Evolutionary conservation across 2,329 filamentous ascomycete species (phyloP).

Genomic region (Xylariaceae sp.): DNA sequence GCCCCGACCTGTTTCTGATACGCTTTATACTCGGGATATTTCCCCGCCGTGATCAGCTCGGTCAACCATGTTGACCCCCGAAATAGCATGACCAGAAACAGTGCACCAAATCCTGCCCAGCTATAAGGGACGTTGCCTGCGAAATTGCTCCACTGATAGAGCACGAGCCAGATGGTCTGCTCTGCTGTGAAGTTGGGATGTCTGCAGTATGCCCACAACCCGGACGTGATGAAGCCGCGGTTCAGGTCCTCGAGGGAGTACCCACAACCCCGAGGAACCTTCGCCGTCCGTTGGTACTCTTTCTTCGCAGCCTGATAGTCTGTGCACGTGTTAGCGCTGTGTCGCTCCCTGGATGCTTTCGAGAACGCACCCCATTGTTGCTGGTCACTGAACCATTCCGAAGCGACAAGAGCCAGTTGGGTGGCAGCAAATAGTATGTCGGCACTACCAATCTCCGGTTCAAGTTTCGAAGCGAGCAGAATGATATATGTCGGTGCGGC

Average conservation of each 20-base stretch:
- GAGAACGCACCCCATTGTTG: conserved; percentile 73
- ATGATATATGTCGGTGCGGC: conserved; percentile 76
- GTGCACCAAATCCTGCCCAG: conserved; percentile 70
- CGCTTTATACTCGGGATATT: conserved; percentile 81
- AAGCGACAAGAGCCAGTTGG: conserved; percentile 47
- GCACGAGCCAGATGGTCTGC: conserved; percentile 78
- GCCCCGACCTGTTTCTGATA: conserved; percentile 81
- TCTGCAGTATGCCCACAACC: conserved; percentile 80
- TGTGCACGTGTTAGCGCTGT: conserved; percentile 29
- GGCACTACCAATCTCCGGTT: conserved; percentile 39
- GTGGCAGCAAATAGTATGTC: conserved; percentile 46
- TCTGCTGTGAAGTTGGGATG: conserved; percentile 96
- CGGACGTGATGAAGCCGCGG: conserved; percentile 78
- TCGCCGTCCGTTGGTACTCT: conserved; percentile 66
- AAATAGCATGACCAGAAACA: conserved; percentile 72
- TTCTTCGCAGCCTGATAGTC: conserved; percentile 78
- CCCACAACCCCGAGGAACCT: conserved; percentile 57
- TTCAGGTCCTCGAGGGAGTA: conserved; percentile 73
- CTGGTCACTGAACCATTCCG: conserved; percentile 80
- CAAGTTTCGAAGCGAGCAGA: conserved; percentile 63
- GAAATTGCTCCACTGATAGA: conserved; percentile 86
- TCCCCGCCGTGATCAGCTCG: conserved; percentile 70
- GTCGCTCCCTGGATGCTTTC: not conserved
- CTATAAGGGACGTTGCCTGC: conserved; percentile 65
- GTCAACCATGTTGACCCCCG: conserved; percentile 86